Base-by-base conservation (phyloP, 176 grass and related monocot genomes). In the Puya raimondii region DNA sequence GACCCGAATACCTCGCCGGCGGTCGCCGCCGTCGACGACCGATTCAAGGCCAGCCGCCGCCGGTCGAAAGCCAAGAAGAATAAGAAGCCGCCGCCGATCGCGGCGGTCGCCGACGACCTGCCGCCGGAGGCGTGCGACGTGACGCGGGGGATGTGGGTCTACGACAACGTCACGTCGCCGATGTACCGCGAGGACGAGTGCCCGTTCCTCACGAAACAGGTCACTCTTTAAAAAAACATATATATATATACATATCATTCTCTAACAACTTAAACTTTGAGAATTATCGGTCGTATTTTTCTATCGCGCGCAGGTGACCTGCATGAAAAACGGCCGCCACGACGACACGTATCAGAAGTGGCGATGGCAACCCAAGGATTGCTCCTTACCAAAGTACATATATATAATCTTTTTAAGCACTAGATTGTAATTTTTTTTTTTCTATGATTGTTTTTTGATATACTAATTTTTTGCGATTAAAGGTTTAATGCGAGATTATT, bases 401-500 rank as follows among this genome's bases (percentile, higher is more conserved):
- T 25, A 5, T 12, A 0, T 47, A 70, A 68, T 23, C 15, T 65
- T 79, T 76, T 48, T 3, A 64, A 64, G 1, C 1, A 64, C 18
- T 17, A 17, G 1, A 27, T 70, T 42, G 12, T 1, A 20, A 65
- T 65, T 70, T 74, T 21, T 65, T 73, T 29, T 0, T 4, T 67
- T 76, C 29, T 53, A n/a, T 52, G 47, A 12, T 26, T 2, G 29
- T 51, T 42, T 42, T 51, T 54, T 74, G 1, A 26, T 53, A 6
- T n/a, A 20, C 14, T 58, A n/a, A 17, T 59, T 59, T 1, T 0
- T 3, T 59, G 1, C 21, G 12, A 16, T 67, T 9, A 18, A 18
- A 97, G 94, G 66, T 97, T 97, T 67, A 87, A 97, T 14, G 86
- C 94, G 6, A 71, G 83, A 57, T 17, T 91, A n/a, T 79, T 92